Evolutionary conservation across 2,329 filamentous ascomycete genomes (phyloP).

Genomic region (Aspergillus intermedius): DNA sequence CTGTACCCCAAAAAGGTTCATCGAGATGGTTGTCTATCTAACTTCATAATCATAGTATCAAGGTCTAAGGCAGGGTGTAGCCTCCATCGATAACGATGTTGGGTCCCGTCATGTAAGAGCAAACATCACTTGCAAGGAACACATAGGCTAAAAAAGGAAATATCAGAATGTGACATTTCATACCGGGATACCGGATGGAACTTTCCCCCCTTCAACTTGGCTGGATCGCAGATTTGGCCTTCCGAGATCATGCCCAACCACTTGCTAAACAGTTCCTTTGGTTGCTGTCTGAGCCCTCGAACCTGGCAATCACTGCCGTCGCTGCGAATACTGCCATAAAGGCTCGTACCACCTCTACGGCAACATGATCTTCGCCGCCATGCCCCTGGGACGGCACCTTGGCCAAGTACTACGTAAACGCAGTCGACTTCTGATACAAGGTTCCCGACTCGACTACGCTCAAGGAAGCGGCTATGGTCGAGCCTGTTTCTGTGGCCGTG

Average conservation of each 20-base stretch:
- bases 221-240: no score
- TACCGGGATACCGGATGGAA: no score
- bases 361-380: not conserved
- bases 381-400: not conserved
- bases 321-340: not conserved
- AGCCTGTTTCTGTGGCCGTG: not conserved
- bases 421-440: not conserved
- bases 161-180: no score
- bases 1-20: no score
- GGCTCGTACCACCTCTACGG: not conserved
- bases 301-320: not conserved
- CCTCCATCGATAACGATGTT: slow-evolving; percentile 9
- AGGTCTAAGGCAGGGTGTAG: slow-evolving; percentile 12
- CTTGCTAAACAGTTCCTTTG: no score
- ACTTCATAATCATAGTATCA: not conserved
- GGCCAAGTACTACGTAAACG: not conserved
- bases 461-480: not conserved
- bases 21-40: no score
- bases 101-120: slow-evolving; percentile 7
- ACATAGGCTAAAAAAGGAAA: slow-evolving; percentile 4
- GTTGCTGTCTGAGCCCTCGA: no score
- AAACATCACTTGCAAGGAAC: slow-evolving; percentile 5
- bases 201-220: no score
- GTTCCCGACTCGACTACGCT: not conserved
- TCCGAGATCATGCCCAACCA: no score